Evolutionary conservation across 768 basidiomycete species (phyloP), one percentile per base, ranked within the genome.

Genomic region (Cubamyces sp.): DNA sequence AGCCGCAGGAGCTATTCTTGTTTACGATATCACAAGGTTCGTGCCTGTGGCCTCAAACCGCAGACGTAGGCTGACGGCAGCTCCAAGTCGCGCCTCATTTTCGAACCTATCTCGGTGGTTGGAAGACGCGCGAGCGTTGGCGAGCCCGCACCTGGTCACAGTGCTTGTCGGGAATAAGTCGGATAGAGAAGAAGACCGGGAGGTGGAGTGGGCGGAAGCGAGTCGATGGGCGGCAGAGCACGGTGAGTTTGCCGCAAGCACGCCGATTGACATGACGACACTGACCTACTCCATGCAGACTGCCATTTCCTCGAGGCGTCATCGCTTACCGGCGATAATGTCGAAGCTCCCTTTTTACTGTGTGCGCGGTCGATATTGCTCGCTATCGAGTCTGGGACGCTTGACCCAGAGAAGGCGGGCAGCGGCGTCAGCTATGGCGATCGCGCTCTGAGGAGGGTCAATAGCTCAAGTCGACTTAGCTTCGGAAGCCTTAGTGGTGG

Each of bases 361-460:
- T 88, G 91, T 21, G 92, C 94, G 28, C 87, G 94, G 56, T 89
- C 92, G 8, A 94, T 97, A 66, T 80, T 98, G 57, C 81, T 95
- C 23, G 86, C 92, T 21, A 94, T 98, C 68, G 96, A 98, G 75
- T 90, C 92, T 16, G 95, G 94, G 26, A 80, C 81, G 16, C 82
- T 98, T 41, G 94, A 98, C 75, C 96, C 96, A 43, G 96, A 98
- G 77, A 91, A 92, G 71, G 86, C 92, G 16, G 96, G 94, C 1
- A 95, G 92, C 64, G 97, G 97, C 21, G 94, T 99, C 47, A 94
- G 91, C 70, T 99, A 97, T 71, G 97, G 97, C 9, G 97, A 98
- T 74, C 84, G 97, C 61, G 91, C 94, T 23, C 80, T 98, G 34
- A 84, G 94, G 59, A 83, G 96, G 69, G 93, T 98, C 34, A 94